These are phyloP conservation scores for Fusarium praegraminearum DNA, from an alignment of 2,329 filamentous ascomycete genomes.

Conservation along the genomic window DNA sequence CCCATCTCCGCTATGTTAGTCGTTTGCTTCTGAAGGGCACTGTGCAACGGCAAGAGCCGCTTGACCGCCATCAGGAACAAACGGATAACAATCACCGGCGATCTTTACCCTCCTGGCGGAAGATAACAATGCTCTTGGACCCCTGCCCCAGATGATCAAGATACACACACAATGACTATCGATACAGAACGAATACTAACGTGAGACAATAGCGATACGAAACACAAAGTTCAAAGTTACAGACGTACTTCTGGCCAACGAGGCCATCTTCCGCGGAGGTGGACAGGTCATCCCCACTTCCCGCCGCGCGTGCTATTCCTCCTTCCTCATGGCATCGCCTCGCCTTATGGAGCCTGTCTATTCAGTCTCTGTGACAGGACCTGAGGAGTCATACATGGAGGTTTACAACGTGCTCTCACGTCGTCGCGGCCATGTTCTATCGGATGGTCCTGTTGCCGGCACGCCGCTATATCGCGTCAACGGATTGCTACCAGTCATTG, in stretches of 20 bases:
- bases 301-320: constrained; percentile 91
- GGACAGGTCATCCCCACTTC: constrained; percentile 98
- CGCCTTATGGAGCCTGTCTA: constrained; percentile 98
- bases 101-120: constrained; percentile 37
- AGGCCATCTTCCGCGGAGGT: constrained; percentile 94
- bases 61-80: constrained; percentile 32
- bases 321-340: constrained; percentile 96
- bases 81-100: constrained; percentile 29
- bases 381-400: constrained; percentile 86
- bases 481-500: constrained; percentile 93
- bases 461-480: constrained; percentile 93
- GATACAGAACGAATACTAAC: constrained; percentile 40
- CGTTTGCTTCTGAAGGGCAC: constrained; percentile 15
- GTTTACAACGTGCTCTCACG: constrained; percentile 93
- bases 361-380: constrained; percentile 90
- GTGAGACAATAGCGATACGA: constrained; percentile 77
- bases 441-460: constrained; percentile 93
- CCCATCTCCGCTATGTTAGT: constrained; percentile 29
- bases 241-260: constrained; percentile 85
- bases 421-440: constrained; percentile 89
- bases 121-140: constrained; percentile 27
- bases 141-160: constrained; percentile 27
- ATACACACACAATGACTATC: constrained; percentile 7
- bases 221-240: constrained; percentile 98
- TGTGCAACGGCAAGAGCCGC: constrained; percentile 31